Evolutionary conservation across 1,284 basidiomycete genomes (phyloP).

Genomic region (Cutaneotrichosporon cutaneum): DNA sequence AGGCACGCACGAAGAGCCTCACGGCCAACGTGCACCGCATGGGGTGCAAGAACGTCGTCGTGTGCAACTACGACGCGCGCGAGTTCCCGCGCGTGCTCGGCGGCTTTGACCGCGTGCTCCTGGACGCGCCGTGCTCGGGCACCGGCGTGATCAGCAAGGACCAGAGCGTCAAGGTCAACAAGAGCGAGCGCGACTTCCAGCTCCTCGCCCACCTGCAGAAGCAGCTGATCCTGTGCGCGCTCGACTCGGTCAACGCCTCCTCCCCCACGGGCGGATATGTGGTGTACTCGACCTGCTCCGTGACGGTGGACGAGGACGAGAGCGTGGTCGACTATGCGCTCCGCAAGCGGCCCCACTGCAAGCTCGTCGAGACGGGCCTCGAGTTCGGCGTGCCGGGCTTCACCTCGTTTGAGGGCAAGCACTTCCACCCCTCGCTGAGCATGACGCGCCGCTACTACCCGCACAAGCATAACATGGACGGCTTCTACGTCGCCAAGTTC

Average conservation of each 20-base stretch:
- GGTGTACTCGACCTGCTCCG: constrained; percentile 98
- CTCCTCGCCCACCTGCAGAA: constrained; percentile 96
- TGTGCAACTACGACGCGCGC: constrained; percentile 95
- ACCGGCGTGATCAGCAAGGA: constrained; percentile 99
- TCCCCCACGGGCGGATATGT: constrained; percentile 91
- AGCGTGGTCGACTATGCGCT: constrained; percentile 98
- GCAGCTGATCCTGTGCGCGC: constrained; percentile 95
- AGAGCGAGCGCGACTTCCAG: constrained; percentile 93
- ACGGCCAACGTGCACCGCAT: constrained; percentile 95
- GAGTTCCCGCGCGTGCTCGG: constrained; percentile 99
- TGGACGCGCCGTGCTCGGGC: constrained; percentile 97
- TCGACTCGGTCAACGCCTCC: constrained; percentile 88
- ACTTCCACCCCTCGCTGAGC: constrained; percentile 74
- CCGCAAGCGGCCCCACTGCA: constrained; percentile 90
- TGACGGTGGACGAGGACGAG: constrained; percentile 98
- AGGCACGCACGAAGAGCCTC: constrained; percentile 90
- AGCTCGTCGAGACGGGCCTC: constrained; percentile 88
- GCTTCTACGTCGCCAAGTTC: constrained; percentile 98
- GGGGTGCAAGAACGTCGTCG: constrained; percentile 96
- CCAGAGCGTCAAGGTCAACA: constrained; percentile 94
- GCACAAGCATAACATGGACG: constrained; percentile 69
- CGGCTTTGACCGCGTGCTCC: constrained; percentile 91
- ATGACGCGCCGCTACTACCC: constrained; percentile 65
- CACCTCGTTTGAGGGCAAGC: constrained; percentile 83
- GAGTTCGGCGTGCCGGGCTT: constrained; percentile 93